Conservation (phyloP, 2,329 filamentous ascomycete species). For the Paecilomyces sp. region DNA sequence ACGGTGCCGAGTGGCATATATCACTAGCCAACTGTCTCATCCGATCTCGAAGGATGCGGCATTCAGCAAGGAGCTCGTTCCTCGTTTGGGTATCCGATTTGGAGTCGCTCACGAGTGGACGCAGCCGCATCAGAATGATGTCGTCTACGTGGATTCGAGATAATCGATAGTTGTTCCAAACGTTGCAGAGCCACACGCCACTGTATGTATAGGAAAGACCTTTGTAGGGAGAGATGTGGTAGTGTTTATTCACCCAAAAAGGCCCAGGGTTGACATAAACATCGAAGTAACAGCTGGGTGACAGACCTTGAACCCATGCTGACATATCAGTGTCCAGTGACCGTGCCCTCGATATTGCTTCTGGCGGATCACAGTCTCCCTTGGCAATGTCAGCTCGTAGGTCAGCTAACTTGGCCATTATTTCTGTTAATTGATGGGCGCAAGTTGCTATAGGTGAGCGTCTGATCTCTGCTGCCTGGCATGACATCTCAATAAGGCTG, state of each 20-base stretch:
- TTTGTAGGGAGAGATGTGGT: neutral
- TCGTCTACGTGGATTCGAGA: neutral
- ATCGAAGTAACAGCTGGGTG: neutral
- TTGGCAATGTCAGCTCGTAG: conserved; percentile 25
- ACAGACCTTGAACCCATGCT: neutral
- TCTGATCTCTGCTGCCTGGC: conserved; percentile 19
- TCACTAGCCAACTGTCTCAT: neutral
- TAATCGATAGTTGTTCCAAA: neutral
- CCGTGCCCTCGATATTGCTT: neutral
- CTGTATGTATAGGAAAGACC: neutral
- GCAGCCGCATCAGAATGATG: neutral
- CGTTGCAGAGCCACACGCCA: neutral
- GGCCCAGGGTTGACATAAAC: neutral
- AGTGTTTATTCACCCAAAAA: neutral
- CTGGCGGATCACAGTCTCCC: neutral
- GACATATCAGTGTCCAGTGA: neutral
- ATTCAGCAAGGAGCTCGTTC: neutral
- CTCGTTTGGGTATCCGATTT: neutral
- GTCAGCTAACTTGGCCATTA: conserved; percentile 22
- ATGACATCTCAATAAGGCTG: conserved; percentile 24
- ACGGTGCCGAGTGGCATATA: neutral
- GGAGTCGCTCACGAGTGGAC: neutral
- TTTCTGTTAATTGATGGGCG: conserved; percentile 21
- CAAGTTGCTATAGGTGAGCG: conserved; percentile 13
- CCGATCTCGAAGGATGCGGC: neutral